Evolutionary conservation across 2,329 filamentous ascomycete species (phyloP).

Genomic region (Botrytis medusae): DNA sequence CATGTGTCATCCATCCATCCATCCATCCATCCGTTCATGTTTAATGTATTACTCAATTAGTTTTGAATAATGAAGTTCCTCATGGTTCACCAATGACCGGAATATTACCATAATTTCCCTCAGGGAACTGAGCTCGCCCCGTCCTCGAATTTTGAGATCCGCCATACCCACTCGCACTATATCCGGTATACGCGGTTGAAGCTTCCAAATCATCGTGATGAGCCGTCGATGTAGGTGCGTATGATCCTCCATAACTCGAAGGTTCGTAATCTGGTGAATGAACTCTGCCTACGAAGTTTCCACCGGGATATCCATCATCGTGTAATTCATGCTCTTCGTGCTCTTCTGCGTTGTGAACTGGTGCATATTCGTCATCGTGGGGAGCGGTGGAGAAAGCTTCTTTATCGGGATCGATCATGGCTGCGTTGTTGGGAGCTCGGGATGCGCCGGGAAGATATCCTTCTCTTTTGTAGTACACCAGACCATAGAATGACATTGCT

Average conservation of each 20-base stretch:
- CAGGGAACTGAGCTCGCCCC: conserved; percentile 50
- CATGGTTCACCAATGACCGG: conserved; percentile 19
- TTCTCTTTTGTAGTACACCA: conserved; percentile 62
- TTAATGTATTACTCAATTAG: neutral
- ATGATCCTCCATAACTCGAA: conserved; percentile 29
- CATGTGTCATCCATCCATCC: neutral
- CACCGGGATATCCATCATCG: conserved; percentile 22
- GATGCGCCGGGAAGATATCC: conserved; percentile 55
- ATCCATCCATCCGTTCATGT: conserved; percentile 3
- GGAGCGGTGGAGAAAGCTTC: conserved; percentile 67
- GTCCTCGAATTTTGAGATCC: conserved; percentile 20
- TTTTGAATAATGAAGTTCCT: neutral
- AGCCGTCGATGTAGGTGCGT: conserved; percentile 39
- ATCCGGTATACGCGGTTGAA: conserved; percentile 44
- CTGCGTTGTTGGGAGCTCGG: conserved; percentile 36
- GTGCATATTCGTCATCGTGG: conserved; percentile 66
- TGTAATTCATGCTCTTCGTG: conserved; percentile 35
- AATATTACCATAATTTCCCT: conserved; percentile 53
- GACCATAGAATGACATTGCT: conserved; percentile 58
- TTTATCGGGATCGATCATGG: conserved; percentile 66
- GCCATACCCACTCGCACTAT: conserved; percentile 43
- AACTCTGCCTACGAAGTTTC: conserved; percentile 1
- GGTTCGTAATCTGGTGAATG: conserved; percentile 23
- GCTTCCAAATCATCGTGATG: conserved; percentile 40
- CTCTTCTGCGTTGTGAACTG: conserved; percentile 51